Evolutionary conservation across 148 eudicot species (phyloP).

Genomic region (Silene latifolia): DNA sequence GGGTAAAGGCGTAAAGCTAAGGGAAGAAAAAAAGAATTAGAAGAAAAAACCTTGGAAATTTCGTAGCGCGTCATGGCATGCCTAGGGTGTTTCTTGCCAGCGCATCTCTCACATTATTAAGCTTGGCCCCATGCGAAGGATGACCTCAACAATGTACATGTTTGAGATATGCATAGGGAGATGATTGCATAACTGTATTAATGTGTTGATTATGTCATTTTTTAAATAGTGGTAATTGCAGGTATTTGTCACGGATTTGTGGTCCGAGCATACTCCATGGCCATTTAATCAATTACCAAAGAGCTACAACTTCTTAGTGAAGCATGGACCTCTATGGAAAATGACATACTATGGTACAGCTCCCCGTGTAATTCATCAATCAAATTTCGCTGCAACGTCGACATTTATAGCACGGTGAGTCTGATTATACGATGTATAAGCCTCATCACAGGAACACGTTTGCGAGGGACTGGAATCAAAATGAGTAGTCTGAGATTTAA

Average conservation of each 20-base stretch:
- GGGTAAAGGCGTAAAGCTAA: not conserved
- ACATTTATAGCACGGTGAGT: constrained; percentile 93
- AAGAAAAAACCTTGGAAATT: not conserved
- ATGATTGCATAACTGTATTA: constrained; percentile 21
- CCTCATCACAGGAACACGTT: not conserved
- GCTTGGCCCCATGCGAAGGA: not conserved
- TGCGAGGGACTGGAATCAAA: not conserved
- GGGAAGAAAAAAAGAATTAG: not conserved
- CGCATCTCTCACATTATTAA: not conserved
- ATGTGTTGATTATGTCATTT: constrained; percentile 37
- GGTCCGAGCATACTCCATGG: constrained; percentile 99
- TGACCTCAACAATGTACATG: not conserved
- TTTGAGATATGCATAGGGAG: constrained; percentile 10
- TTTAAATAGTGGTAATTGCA: constrained; percentile 52
- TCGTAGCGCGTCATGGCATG: not conserved
- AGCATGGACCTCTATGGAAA: constrained; percentile 88
- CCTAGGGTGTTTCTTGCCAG: not conserved
- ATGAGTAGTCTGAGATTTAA: not conserved
- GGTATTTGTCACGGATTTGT: constrained; percentile 93
- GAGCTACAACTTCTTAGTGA: constrained; percentile 93
- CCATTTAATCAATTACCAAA: constrained; percentile 94
- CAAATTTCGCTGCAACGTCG: constrained; percentile 94
- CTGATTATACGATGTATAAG: not conserved
- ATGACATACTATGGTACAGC: constrained; percentile 84
- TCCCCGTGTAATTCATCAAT: constrained; percentile 87